These are phyloP conservation scores for Vigna mungo DNA, from an alignment of 306 rosid genomes.

Conservation along the genomic window DNA sequence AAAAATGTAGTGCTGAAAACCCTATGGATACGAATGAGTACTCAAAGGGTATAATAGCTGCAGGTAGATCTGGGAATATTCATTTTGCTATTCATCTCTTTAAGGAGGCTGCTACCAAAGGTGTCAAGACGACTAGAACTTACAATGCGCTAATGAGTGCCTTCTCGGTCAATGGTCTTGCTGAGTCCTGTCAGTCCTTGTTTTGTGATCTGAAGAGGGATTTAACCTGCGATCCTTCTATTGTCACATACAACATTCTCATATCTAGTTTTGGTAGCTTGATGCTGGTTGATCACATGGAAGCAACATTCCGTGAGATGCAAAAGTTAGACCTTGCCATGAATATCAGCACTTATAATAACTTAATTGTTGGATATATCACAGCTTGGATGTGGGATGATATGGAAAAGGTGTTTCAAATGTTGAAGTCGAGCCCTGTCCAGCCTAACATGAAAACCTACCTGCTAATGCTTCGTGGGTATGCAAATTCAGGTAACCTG, in stretches of 20 bases:
- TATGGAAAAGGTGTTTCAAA: constrained; percentile 69
- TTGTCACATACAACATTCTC: constrained; percentile 55
- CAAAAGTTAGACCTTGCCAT: constrained; percentile 47
- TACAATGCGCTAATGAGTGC: constrained; percentile 84
- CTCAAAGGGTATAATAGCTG: constrained; percentile 65
- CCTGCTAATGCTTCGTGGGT: constrained; percentile 80
- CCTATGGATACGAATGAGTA: constrained; percentile 62
- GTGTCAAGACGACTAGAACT: constrained; percentile 57
- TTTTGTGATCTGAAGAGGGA: constrained; percentile 71
- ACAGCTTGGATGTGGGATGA: constrained; percentile 86
- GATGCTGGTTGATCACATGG: constrained; percentile 79
- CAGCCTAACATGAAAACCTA: constrained; percentile 60
- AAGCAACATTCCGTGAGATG: constrained; percentile 63
- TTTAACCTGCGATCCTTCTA: constrained; percentile 52
- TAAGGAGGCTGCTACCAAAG: constrained; percentile 61
- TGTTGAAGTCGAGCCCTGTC: constrained; percentile 56
- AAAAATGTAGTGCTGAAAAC: constrained; percentile 25
- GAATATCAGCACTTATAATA: constrained; percentile 66
- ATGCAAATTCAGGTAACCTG: constrained; percentile 68
- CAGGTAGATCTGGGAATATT: constrained; percentile 65
- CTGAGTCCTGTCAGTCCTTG: constrained; percentile 62
- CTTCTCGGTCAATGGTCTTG: constrained; percentile 68
- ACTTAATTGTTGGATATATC: constrained; percentile 71
- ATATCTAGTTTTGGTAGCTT: constrained; percentile 65
- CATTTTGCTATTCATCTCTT: constrained; percentile 66